Base-by-base conservation (phyloP, 441 rosid genomes). In the Pelargonium exstipulatum region DNA sequence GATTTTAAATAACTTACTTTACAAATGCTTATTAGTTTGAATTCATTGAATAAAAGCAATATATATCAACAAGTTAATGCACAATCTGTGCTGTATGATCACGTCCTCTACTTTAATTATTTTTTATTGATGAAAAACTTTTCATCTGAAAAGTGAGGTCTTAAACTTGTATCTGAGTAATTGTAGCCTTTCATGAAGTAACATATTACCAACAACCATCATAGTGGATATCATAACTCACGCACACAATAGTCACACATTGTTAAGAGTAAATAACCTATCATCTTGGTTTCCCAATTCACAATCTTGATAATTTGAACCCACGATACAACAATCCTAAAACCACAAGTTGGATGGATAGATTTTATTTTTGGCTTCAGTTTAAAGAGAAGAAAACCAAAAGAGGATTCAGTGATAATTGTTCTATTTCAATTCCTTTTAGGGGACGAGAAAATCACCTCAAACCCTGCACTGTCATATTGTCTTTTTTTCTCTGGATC, bases 401-500 rank as follows among this genome's bases (percentile, higher is more conserved):
- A 51, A 51, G 20, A 51, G 6, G 17, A 51, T 16, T 8, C 20
- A 51, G 4, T 51, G 58, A 51, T 51, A 17, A 51, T 51, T 16
- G 6, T n/a, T 51, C 58, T n/a, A 51, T 51, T 51, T 51, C 58
- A 51, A 4, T 51, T 51, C 58, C 58, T 14, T 51, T 12, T 20
- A 51, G 16, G 58, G 16, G 58, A 4, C 1, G 37, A 49, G 40
- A 57, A 53, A 71, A 14, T 73, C 70, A 94, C 99, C 97, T 91
- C 97, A 78, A 95, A 95, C 43, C 97, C 99, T 9, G 90, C 92
- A 73, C 79, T 91, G 77, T 95, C 97, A 66, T 90, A 95, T 65
- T 95, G 97, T 78, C 97, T 91, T 79, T 94, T 88, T 85, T 95
- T 95, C 76, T 95, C 99, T 42, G 97, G 97, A 65, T 91, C 99